Evolutionary conservation across 495 filamentous ascomycete species (phyloP), one percentile per base, ranked within the genome.

Genomic region (Talaromyces adpressus): DNA sequence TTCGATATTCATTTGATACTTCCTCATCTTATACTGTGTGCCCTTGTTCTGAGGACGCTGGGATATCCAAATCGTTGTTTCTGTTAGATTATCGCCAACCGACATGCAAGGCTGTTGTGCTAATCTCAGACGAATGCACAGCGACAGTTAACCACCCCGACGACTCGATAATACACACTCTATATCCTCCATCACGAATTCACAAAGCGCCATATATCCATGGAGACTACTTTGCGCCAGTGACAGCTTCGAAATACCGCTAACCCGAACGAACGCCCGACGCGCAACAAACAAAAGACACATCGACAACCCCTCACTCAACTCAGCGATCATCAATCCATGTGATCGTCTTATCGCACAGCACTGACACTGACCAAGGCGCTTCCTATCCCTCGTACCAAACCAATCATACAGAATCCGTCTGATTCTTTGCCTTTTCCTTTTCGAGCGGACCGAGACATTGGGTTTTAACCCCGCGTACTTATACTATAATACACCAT

Each of bases 401-500:
- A 56, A 29, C 16, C 45, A 49, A 49, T 20, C 45, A 49, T 49
- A 49, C 5, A 20, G n/a, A 49, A 49, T 18, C 3, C 45, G n/a
- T 18, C 7, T 49, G 36, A 56, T 56, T 56, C 23, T 25, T 14
- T 16, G 20, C 52, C 52, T 56, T 56, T 25, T 4, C 22, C 52
- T 56, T 56, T 49, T 49, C 45, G 45, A 49, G 45, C 45, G 45
- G 45, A 41, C 18, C 45, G 6, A 20, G 18, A 49, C 45, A 49
- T 49, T 49, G 16, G 45, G 6, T 49, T 20, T 20, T 18, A 45
- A 20, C 18, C 45, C 45, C 45, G 7, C 45, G 9, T 49, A 49
- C 45, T 20, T 5, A n/a, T 4, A 57, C 27, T 22, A 30, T 25
- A 18, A 34, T 32, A 36, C 41, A 62, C 60, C 39, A 93, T 92